Percentiles rank a stretch among this genome's conserved stretches.
Evolutionary conservation across 495 filamentous ascomycete genomes (phyloP).

Genomic region (Lepraria neglecta): DNA sequence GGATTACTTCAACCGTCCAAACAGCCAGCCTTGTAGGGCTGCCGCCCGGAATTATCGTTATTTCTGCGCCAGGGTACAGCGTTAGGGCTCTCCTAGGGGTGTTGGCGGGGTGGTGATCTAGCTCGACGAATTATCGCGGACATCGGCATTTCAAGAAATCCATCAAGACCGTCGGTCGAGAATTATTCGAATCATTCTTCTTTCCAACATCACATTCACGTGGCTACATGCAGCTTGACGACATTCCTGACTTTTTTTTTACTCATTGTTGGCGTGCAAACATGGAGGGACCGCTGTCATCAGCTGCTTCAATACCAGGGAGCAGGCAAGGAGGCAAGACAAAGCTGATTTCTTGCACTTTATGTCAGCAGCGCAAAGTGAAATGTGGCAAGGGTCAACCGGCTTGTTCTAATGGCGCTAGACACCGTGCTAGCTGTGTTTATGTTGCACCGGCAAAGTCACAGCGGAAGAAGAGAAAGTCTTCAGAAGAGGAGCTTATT

Average conservation of each 20-base stretch:
- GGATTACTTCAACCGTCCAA: no score
- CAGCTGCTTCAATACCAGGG: not conserved
- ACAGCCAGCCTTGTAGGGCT: no score
- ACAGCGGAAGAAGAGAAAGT: slow-evolving; percentile 52
- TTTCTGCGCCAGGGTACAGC: no score
- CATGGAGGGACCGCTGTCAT: not conserved
- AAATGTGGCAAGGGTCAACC: slow-evolving; percentile 59
- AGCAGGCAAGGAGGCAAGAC: not conserved
- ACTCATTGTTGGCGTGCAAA: not conserved
- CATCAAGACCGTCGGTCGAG: not conserved
- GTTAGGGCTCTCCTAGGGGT: no score
- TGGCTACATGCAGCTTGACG: not conserved
- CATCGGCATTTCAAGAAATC: not conserved
- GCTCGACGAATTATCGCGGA: not conserved
- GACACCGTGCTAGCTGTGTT: slow-evolving; percentile 53
- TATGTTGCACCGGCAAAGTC: slow-evolving; percentile 54
- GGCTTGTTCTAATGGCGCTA: slow-evolving; percentile 56
- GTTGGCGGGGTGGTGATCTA: not conserved
- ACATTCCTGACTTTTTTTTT: not conserved
- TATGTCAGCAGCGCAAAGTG: slow-evolving; percentile 63
- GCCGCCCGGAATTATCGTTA: no score
- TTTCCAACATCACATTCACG: not conserved
- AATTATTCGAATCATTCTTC: not conserved
- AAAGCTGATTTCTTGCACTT: slow-evolving; percentile 46
- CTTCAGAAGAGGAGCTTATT: slow-evolving; percentile 44